These are phyloP conservation scores for Fusarium neocosmosporiellum DNA, from an alignment of 2,329 filamentous ascomycete species.

Conservation along the genomic window DNA sequence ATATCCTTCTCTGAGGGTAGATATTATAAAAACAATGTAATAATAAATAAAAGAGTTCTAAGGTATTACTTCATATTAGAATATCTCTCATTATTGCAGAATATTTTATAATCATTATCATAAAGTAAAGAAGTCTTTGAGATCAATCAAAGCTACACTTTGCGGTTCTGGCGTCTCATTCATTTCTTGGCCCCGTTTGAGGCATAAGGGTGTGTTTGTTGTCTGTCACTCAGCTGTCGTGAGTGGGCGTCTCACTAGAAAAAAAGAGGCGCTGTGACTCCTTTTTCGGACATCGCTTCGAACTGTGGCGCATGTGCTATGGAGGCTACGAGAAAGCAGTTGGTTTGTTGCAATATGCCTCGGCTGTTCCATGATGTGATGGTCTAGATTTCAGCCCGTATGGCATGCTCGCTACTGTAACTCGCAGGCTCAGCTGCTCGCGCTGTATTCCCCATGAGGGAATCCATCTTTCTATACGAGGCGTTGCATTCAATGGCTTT, in stretches of 20 bases:
- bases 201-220: conserved; percentile 11
- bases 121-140: neutral
- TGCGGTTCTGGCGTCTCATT: neutral
- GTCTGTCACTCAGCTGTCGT: neutral
- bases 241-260: neutral
- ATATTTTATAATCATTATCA: neutral
- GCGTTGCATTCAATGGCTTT: neutral
- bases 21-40: neutral
- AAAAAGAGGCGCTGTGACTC: neutral
- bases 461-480: neutral
- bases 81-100: neutral
- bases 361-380: neutral
- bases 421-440: neutral
- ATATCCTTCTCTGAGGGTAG: neutral
- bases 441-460: neutral
- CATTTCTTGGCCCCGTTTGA: conserved; percentile 26
- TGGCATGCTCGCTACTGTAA: neutral
- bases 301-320: neutral
- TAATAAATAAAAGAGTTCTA: neutral
- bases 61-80: neutral
- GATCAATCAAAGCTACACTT: neutral
- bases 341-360: neutral
- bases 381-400: neutral
- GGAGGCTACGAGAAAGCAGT: neutral
- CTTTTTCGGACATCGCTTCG: neutral